phyloP scores from a whole-genome alignment of 768 basidiomycete genomes.

The Boletus speciosus region DNA sequence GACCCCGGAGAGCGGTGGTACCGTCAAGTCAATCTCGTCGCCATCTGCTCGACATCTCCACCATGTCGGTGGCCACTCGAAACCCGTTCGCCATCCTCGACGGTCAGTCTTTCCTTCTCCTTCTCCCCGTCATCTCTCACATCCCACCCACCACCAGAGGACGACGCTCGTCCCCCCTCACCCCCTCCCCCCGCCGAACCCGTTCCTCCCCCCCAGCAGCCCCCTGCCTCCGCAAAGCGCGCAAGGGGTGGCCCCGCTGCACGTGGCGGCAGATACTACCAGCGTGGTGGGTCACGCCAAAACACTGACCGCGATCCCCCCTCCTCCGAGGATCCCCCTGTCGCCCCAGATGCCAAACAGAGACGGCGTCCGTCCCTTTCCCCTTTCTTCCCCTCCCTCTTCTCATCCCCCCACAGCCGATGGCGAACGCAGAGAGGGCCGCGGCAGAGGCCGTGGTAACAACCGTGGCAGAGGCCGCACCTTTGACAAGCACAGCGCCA shows the following conservation, averaged over 20 bases:
- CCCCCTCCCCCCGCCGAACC: slow-evolving; percentile 34
- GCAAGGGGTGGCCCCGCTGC: slow-evolving; percentile 54
- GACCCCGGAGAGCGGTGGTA: slow-evolving; percentile 37
- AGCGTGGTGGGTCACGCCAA: slow-evolving; percentile 53
- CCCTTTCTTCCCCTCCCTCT: neutral
- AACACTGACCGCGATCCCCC: slow-evolving; percentile 39
- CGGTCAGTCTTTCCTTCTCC: slow-evolving; percentile 44
- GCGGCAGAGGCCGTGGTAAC: slow-evolving; percentile 43
- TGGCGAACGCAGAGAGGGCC: slow-evolving; percentile 44
- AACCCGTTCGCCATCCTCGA: slow-evolving; percentile 84
- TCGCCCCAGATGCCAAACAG: slow-evolving; percentile 31
- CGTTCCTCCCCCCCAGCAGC: slow-evolving; percentile 27
- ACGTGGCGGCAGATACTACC: slow-evolving; percentile 68
- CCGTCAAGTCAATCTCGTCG: neutral
- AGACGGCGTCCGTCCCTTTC: slow-evolving; percentile 28
- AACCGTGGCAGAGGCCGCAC: slow-evolving; percentile 63
- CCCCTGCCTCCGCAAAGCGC: slow-evolving; percentile 43
- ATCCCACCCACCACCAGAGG: slow-evolving; percentile 34
- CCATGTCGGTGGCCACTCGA: slow-evolving; percentile 87
- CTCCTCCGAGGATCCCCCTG: slow-evolving; percentile 36
- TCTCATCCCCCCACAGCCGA: slow-evolving; percentile 30
- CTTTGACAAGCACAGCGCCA: slow-evolving; percentile 84
- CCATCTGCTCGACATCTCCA: slow-evolving; percentile 9
- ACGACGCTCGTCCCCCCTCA: slow-evolving; percentile 41
- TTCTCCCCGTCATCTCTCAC: neutral